Evolutionary conservation across 1,139 yeast genomes (phyloP).

Genomic region (Sugiyamaella xylanicola): DNA sequence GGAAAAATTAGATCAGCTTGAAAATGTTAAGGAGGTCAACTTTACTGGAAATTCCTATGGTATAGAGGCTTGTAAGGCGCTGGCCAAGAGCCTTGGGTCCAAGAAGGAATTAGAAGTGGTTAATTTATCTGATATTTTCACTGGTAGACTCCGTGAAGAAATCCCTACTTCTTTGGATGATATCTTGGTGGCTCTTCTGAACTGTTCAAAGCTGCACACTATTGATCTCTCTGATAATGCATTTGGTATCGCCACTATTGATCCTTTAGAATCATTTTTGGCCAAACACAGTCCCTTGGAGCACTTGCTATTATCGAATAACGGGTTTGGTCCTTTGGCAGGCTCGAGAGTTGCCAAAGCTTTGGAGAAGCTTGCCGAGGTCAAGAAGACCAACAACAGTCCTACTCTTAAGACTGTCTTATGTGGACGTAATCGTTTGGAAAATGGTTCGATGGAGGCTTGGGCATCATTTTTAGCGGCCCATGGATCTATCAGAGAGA

Average conservation of each 20-base stretch:
- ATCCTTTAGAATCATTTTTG: slow-evolving; percentile 78
- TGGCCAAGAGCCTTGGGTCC: slow-evolving; percentile 60
- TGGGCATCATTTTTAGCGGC: slow-evolving; percentile 71
- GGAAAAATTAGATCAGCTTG: slow-evolving; percentile 51
- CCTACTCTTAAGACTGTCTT: slow-evolving; percentile 69
- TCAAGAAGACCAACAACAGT: slow-evolving; percentile 55
- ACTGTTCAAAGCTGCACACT: slow-evolving; percentile 67
- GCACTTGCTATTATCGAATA: slow-evolving; percentile 86
- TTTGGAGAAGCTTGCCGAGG: slow-evolving; percentile 66
- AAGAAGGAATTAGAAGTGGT: slow-evolving; percentile 56
- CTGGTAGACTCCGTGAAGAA: slow-evolving; percentile 92
- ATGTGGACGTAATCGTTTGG: slow-evolving; percentile 96
- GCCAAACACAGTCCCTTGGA: slow-evolving; percentile 75
- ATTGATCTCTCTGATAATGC: slow-evolving; percentile 93
- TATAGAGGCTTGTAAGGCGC: slow-evolving; percentile 75
- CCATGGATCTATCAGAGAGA: slow-evolving; percentile 70
- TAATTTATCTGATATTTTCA: slow-evolving; percentile 87
- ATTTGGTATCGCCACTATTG: slow-evolving; percentile 92
- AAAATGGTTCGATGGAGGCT: slow-evolving; percentile 78
- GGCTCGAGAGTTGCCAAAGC: slow-evolving; percentile 93
- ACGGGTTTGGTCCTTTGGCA: slow-evolving; percentile 97
- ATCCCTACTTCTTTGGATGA: slow-evolving; percentile 80
- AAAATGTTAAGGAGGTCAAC: slow-evolving; percentile 61
- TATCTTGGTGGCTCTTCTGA: slow-evolving; percentile 70
- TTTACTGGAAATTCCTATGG: slow-evolving; percentile 94